Base-by-base conservation (phyloP, 306 rosid genomes). In the Rosa multiflora region DNA sequence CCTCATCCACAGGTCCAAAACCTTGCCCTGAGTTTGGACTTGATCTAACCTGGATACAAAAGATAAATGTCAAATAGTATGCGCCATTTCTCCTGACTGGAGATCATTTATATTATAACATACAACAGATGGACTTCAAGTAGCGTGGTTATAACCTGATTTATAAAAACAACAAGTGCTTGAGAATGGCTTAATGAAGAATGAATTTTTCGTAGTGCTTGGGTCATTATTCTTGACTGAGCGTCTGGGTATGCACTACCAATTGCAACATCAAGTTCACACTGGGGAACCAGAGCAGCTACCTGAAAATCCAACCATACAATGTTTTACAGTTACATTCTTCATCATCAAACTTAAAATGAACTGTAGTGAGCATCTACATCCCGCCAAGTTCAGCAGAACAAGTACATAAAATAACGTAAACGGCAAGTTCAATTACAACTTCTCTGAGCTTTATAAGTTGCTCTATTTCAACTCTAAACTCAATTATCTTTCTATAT, bases 201-300 rank as follows among this genome's bases (percentile, higher is more conserved):
- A 72, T 86, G 80, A 67, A 94, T 92, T 86, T 92, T 94, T 58
- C 95, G 83, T 53, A 92, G 86, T 46, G 97, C 92, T 74, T 79
- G 91, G 73, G 91, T 87, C 97, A 91, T 92, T 77, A 92, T 78
- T 64, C 66, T 81, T 0, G 94, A 83, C 78, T 86, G 97, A 12
- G 58, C 72, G 82, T 89, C 92, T 79, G 47, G 67, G 35, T n/a
- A 59, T 20, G 79, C 74, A 74, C 77, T 72, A 75, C 87, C 87
- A 44, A 87, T 85, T 79, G 76, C 42, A 52, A 80, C 88, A 84
- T 88, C 94, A 75, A 94, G 86, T 80, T 94, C 98, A 10, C 82
- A 71, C 78, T 91, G 85, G 10, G 98, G 98, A 75, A 92, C 85
- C 46, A 91, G 97, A 79, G 99, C 97, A 68, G 97, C 99, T 55